A percentile compares a stretch with the other conserved stretches of the same genome.
These are phyloP conservation scores for Stemphylium vesicarium DNA, from an alignment of 2,329 filamentous ascomycete species.

Conservation along the genomic window DNA sequence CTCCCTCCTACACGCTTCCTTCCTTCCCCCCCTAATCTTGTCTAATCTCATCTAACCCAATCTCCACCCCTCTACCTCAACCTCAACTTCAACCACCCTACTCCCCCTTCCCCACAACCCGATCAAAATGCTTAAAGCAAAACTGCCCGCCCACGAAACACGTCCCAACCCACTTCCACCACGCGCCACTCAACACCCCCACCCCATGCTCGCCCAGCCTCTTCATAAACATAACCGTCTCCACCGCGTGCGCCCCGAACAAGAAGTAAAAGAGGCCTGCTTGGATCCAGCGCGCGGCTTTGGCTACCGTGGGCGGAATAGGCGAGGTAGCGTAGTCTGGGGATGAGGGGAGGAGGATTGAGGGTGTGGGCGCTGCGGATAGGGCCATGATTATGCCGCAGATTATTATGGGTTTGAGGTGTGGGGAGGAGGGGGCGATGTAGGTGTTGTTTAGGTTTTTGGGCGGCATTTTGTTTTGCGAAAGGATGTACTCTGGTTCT, in stretches of 20 bases:
- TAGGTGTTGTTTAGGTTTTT: constrained; percentile 30
- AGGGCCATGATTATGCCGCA: constrained; percentile 35
- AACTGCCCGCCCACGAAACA: constrained; percentile 34
- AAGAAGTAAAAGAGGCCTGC: constrained; percentile 32
- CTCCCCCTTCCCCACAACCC: constrained; percentile 7
- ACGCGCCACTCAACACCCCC: constrained; percentile 17
- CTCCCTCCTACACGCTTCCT: neutral
- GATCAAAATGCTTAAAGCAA: constrained; percentile 32
- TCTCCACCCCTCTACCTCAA: neutral
- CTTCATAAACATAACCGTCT: constrained; percentile 27
- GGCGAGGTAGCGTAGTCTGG: constrained; percentile 12
- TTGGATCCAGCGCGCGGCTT: constrained; percentile 28
- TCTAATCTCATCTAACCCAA: neutral
- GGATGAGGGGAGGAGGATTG: constrained; percentile 23
- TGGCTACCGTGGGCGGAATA: constrained; percentile 13
- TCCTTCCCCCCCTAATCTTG: neutral
- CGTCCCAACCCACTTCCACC: constrained; percentile 35
- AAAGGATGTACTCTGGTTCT: too few relatives aligned
- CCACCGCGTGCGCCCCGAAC: constrained; percentile 30
- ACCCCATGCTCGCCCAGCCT: constrained; percentile 25
- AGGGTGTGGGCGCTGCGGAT: constrained; percentile 25
- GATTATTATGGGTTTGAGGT: constrained; percentile 29
- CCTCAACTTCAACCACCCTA: neutral
- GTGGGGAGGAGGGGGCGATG: constrained; percentile 16
- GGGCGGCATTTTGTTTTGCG: constrained; percentile 11